Evolutionary conservation across 2,329 filamentous ascomycete genomes (phyloP), one percentile per base, ranked within the genome.

Genomic region (Stachybotrys echinatus): DNA sequence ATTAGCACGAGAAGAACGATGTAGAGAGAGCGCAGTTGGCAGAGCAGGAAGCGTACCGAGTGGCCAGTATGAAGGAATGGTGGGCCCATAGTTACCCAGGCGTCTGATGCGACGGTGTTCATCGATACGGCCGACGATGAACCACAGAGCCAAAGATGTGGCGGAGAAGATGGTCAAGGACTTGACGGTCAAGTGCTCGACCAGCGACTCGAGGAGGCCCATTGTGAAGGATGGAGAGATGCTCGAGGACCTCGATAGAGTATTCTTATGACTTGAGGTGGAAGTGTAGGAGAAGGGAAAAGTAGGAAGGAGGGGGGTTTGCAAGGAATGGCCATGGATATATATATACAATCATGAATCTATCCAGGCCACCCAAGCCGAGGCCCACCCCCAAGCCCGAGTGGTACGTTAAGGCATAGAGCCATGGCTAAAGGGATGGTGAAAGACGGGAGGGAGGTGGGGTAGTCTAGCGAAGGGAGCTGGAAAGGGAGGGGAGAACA

Each of bases 151-250:
- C 44, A 71, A 70, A 12, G 67, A 58, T 43, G 64, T 64, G 6
- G 71, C 52, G 31, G 73, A 21, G 54, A 72, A 63, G 23, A 74
- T 47, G 44, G 71, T 49, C 18, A 70, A 54, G 48, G 64, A 62
- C 50, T 66, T 71, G 48, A 71, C 55, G 50, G 78, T 78, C 59
- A 74, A 57, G 50, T 72, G 64, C 51, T 69, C 66, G 53, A 78
- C 44, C 23, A 77, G 49, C 31, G 68, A 58, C 57, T 82, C 79
- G 46, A 83, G 63, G 20, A 81, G 64, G 56, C 79, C 71, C 72
- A 80, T 80, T 50, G n/a, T n/a, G n/a, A n/a, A n/a, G n/a, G n/a
- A n/a, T n/a, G n/a, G n/a, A n/a, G n/a, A n/a, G n/a, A n/a, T n/a
- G n/a, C n/a, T n/a, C n/a, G n/a, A n/a, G n/a, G n/a, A n/a, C n/a